Conservation (phyloP, 2,329 filamentous ascomycete genomes). For the Beauveria varroae region DNA sequence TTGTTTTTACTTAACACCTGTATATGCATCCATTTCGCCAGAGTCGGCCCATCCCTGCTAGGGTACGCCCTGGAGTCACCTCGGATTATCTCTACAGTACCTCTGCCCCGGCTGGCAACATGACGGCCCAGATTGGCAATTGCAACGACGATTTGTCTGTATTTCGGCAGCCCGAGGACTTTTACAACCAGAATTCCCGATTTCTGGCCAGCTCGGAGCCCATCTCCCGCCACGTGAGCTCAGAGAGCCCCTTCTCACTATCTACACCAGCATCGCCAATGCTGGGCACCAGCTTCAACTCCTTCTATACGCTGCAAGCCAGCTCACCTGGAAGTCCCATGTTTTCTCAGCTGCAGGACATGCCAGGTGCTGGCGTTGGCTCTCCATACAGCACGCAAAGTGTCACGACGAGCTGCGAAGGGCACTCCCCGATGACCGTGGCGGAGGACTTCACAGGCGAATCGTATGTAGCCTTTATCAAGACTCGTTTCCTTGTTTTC, state of each 20-base stretch:
- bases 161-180: neutral
- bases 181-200: neutral
- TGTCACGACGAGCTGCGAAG: slow-evolving; percentile 13
- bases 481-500: neutral
- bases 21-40: slow-evolving; percentile 10
- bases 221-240: slow-evolving; percentile 22
- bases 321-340: slow-evolving; percentile 10
- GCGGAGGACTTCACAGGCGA: slow-evolving; percentile 11
- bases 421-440: slow-evolving; percentile 12
- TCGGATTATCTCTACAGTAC: slow-evolving; percentile 1
- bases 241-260: slow-evolving; percentile 21
- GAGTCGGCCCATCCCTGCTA: slow-evolving; percentile 2
- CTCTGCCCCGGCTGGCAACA: slow-evolving; percentile 4
- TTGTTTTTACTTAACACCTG: neutral
- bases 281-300: slow-evolving; percentile 9
- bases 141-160: neutral
- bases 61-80: slow-evolving; percentile 1
- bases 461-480: slow-evolving; percentile 9
- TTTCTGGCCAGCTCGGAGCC: slow-evolving; percentile 13
- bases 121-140: neutral
- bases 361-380: slow-evolving; percentile 8
- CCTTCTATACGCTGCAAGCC: slow-evolving; percentile 15
- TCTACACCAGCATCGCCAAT: slow-evolving; percentile 22
- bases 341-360: slow-evolving; percentile 8
- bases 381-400: slow-evolving; percentile 15